Evolutionary conservation across 805 yeast genomes (phyloP), one percentile per base, ranked within the genome.

Genomic region (Pichia nanzhaoensis): DNA sequence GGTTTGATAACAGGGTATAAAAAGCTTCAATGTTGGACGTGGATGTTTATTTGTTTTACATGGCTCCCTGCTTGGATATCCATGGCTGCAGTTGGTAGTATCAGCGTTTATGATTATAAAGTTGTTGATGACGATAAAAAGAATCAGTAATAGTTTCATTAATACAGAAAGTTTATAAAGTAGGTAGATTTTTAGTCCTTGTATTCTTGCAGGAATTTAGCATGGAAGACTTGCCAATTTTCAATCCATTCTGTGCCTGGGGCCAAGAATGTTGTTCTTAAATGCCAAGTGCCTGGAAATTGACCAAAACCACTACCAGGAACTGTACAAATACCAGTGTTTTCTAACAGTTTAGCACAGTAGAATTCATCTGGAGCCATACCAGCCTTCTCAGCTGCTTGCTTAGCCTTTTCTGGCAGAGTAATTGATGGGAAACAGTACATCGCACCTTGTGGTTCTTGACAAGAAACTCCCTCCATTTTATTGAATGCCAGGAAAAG

Each of bases 271-370:
- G 99, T 93, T 1, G 99, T 93, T 73, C 99, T 82, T 56, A 93
- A 75, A 61, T 93, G 99, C 68, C 74, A 84, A 4, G 97, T 89
- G 18, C 88, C 95, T 39, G 80, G 81, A 39, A 73, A 83, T 67
- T 93, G 99, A 28, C 98, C 97, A 57, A 93, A 93, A 0, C 99
- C 99, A 30, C 88, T 80, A 34, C 99, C 99, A 27, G 99, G 98
- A 51, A 93, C 95, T 37, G 95, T 87, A 67, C 99, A 93, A 49
- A 93, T 88, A 55, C 99, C 99, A 6, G 99, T 89, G 39, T 68
- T 64, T 52, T 91, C 91, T 53, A 93, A 73, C 48, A 93, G 70
- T 54, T 83, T 82, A 60, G 83, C 72, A 65, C 97, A 90, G 69
- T 93, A 93, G 52, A 84, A 78, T 62, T 85, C 96, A 63, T 93